Conservation (phyloP, 805 yeast species). For the Myxozyma neotropica region DNA sequence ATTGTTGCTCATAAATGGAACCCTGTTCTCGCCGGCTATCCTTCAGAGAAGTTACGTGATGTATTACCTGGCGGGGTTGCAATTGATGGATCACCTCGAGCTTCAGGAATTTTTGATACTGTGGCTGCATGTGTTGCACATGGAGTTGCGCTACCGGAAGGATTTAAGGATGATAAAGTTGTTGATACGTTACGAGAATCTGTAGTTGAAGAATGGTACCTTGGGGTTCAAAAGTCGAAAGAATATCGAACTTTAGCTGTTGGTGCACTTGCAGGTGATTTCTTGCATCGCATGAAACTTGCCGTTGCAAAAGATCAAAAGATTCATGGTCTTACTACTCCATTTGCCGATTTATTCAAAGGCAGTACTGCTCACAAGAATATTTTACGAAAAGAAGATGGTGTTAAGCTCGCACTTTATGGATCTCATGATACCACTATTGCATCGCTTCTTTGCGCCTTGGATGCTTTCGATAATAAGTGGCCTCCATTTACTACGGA, state of each 20-base stretch:
- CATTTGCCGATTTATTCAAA: background rate
- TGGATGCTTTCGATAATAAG: constrained; percentile 27
- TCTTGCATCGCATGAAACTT: constrained; percentile 24
- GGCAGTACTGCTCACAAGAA: no score
- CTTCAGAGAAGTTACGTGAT: constrained; percentile 27
- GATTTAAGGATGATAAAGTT: constrained; percentile 22
- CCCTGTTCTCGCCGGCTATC: constrained; percentile 27
- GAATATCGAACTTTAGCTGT: constrained; percentile 33
- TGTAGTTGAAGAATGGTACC: constrained; percentile 34
- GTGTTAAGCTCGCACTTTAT: constrained; percentile 29
- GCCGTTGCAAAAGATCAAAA: constrained; percentile 22
- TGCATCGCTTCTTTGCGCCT: constrained; percentile 32
- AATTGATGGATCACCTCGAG: constrained; percentile 34
- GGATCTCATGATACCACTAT: constrained; percentile 36
- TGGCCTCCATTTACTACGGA: constrained; percentile 37
- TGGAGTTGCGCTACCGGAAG: constrained; percentile 21
- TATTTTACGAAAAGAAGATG: constrained; percentile 5
- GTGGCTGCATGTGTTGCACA: constrained; percentile 29
- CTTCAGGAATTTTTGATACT: constrained; percentile 34
- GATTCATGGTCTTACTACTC: background rate
- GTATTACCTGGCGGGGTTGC: constrained; percentile 33
- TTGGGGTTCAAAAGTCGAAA: constrained; percentile 28
- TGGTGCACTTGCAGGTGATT: constrained; percentile 35
- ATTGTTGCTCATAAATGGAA: constrained; percentile 32
- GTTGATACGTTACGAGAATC: constrained; percentile 16